Conservation (phyloP, 2,329 filamentous ascomycete species). For the Aspergillus luchuensis region DNA sequence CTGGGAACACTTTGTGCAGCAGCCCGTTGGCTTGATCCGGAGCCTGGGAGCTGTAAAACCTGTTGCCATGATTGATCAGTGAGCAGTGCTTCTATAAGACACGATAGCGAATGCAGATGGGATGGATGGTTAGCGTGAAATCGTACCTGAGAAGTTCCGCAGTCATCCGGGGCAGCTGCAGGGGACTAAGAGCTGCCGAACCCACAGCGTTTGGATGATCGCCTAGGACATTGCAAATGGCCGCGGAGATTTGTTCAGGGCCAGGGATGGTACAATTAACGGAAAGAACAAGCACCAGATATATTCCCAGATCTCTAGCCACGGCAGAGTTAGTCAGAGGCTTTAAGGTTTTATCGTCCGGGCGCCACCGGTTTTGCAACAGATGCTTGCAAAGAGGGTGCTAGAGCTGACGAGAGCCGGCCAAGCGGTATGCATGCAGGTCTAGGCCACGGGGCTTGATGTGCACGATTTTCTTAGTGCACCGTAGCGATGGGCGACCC, state of each 20-base stretch:
- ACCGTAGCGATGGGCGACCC: not conserved
- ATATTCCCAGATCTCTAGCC: not conserved
- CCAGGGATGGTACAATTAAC: not conserved
- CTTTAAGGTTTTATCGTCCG: not conserved
- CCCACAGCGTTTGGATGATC: constrained; percentile 1
- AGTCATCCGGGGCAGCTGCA: constrained; percentile 12
- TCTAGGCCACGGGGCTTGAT: constrained; percentile 8
- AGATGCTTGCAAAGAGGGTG: not conserved
- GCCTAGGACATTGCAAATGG: constrained; percentile 13
- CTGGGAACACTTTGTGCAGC: not conserved
- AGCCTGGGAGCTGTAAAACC: constrained; percentile 8
- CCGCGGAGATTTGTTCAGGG: not conserved
- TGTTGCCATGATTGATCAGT: not conserved
- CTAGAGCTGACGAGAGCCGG: not conserved
- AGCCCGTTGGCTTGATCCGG: constrained; percentile 3
- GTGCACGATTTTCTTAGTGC: not conserved
- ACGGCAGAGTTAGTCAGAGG: not conserved
- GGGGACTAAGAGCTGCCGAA: constrained; percentile 9
- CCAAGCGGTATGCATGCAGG: constrained; percentile 1
- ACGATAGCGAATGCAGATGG: not conserved
- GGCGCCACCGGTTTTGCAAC: not conserved
- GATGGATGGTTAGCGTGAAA: not conserved
- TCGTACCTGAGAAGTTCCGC: constrained; percentile 19
- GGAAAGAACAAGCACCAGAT: not conserved
- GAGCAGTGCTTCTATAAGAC: not conserved